phyloP scores from a whole-genome alignment of 371 early-diverging fungal genomes.

The Nematocida homosporus region DNA sequence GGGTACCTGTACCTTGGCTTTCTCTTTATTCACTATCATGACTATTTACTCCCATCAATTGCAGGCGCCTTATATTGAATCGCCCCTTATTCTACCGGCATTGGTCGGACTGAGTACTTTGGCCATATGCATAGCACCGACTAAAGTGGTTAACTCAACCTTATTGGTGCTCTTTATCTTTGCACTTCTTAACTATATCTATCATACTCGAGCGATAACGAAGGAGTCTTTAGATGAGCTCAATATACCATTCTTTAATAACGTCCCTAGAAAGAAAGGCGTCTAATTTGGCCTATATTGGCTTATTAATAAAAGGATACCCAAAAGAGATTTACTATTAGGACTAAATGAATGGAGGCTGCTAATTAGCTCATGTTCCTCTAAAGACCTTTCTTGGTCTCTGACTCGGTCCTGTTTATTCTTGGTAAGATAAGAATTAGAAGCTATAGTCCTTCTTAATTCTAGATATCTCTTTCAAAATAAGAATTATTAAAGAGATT shows the following conservation, averaged over 20 bases:
- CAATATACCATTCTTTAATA: conserved; percentile 6
- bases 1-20: neutral
- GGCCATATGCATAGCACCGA: neutral
- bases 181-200: neutral
- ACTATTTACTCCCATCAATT: conserved; percentile 13
- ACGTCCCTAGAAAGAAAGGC: too few relatives aligned
- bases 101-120: neutral
- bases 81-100: conserved; percentile 1
- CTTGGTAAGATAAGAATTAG: too few relatives aligned
- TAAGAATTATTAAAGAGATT: too few relatives aligned
- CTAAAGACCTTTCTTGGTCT: too few relatives aligned
- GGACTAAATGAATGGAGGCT: too few relatives aligned
- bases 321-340: too few relatives aligned
- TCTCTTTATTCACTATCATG: conserved; percentile 25
- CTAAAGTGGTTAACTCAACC: neutral
- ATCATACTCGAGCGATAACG: neutral
- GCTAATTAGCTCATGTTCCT: too few relatives aligned
- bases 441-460: too few relatives aligned
- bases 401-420: too few relatives aligned
- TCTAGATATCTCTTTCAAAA: too few relatives aligned
- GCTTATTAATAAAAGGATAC: too few relatives aligned
- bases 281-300: too few relatives aligned
- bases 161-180: neutral
- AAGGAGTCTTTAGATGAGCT: neutral
- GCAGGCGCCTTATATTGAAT: neutral